phyloP scores from a whole-genome alignment of 1,284 basidiomycete genomes.

The Trichosporon asahii region DNA sequence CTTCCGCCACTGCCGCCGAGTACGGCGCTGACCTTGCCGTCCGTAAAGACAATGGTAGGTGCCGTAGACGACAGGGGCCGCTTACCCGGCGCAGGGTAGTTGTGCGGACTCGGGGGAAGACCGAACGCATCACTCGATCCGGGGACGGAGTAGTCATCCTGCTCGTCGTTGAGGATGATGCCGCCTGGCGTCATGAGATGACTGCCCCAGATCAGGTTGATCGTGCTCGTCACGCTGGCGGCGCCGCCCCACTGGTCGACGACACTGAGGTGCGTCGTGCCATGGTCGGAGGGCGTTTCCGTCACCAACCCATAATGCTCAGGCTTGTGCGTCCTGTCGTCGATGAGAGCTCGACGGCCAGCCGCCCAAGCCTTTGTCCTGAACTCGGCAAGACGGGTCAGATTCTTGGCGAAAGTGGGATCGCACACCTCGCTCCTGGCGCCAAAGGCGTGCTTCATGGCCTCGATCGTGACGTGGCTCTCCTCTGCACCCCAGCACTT shows the following conservation, averaged over 20 bases:
- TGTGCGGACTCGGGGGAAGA: slow-evolving; percentile 78
- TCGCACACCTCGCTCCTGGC: slow-evolving; percentile 73
- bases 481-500: slow-evolving; percentile 21
- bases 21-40: slow-evolving; percentile 68
- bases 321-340: slow-evolving; percentile 70
- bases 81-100: slow-evolving; percentile 81
- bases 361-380: slow-evolving; percentile 68
- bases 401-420: slow-evolving; percentile 57
- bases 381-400: slow-evolving; percentile 62
- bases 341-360: slow-evolving; percentile 54
- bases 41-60: slow-evolving; percentile 74
- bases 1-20: slow-evolving; percentile 84
- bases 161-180: slow-evolving; percentile 82
- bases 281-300: slow-evolving; percentile 74
- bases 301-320: slow-evolving; percentile 80
- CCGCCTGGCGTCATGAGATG: slow-evolving; percentile 75
- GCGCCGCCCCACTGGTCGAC: slow-evolving; percentile 81
- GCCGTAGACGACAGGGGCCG: slow-evolving; percentile 76
- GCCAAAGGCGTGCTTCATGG: slow-evolving; percentile 87
- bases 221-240: slow-evolving; percentile 75
- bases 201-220: slow-evolving; percentile 85
- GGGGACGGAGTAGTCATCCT: slow-evolving; percentile 80
- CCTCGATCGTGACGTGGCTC: slow-evolving; percentile 91
- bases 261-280: slow-evolving; percentile 79
- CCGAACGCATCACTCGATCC: slow-evolving; percentile 78